Evolutionary conservation across 495 filamentous ascomycete genomes (phyloP), one percentile per base, ranked within the genome.

Genomic region (Penicillium ochrochloron): DNA sequence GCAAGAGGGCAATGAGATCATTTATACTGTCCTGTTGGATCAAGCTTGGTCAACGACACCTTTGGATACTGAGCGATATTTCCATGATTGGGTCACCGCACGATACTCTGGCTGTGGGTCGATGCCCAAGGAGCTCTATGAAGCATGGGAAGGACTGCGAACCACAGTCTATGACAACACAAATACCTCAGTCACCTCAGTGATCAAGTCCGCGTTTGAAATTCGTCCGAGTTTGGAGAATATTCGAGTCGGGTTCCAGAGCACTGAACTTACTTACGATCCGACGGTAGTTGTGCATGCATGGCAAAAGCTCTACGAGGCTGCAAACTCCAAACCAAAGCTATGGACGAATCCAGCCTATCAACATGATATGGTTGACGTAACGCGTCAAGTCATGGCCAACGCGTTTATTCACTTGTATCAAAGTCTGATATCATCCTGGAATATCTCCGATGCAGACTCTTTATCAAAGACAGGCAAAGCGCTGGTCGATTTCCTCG

Each of bases 1-100:
- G 7, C 83, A 84, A 59, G 82, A 85, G 60, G 82, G 82, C n/a
- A 86, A 86, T 58, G 81, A 86, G 46, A 79, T 86, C 60, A 76
- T 85, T 60, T 85, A 85, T 60, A 58, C 67, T 85, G 9, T 66
- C 8, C 14, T 85, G 0, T 72, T 86, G 6, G 80, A 83, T 41
- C 83, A 86, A 67, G 42, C 73, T 82, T 17, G 83, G 83, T 8
- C 80, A 81, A 44, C 80, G 82, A 7, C 69, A 82, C 19, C 83
- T 2, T 75, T 86, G 34, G 73, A 84, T 39, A 83, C 80, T 0
- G 55, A 64, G 8, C 52, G 44, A 3, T 86, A 86, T 62, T 85
- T 86, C 59, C 70, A 71, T 33, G 65, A 78, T 50, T 86, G 83
- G 83, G 80, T 80, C 1, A 71, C 66, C 0, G 69, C 72, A 17